Conservation (phyloP, 2,329 filamentous ascomycete genomes). For the Teratosphaeriaceae sp. region DNA sequence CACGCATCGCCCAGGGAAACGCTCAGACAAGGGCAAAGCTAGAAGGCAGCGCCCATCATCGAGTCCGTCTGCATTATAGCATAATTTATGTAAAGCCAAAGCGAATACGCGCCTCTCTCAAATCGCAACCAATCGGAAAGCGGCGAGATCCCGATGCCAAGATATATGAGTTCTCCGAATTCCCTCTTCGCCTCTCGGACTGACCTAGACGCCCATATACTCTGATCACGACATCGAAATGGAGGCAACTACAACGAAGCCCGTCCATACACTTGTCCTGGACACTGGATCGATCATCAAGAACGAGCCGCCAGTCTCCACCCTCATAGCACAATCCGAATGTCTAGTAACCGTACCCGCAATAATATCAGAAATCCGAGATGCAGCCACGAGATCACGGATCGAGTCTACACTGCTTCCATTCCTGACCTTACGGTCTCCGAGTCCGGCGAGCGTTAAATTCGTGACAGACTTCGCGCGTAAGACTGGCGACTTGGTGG, state of each 20-base stretch:
- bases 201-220: slow-evolving; percentile 16
- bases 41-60: too few relatives aligned
- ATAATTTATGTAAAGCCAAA: too few relatives aligned
- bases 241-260: slow-evolving; percentile 45
- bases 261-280: slow-evolving; percentile 75
- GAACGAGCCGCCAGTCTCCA: slow-evolving; percentile 80
- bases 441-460: slow-evolving; percentile 68
- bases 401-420: slow-evolving; percentile 80
- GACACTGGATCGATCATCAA: slow-evolving; percentile 92
- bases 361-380: slow-evolving; percentile 80
- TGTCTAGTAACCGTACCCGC: slow-evolving; percentile 75
- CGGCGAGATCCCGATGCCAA: too few relatives aligned
- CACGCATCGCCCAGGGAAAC: too few relatives aligned
- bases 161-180: not conserved
- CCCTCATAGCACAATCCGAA: slow-evolving; percentile 70
- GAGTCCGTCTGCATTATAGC: too few relatives aligned
- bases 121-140: too few relatives aligned
- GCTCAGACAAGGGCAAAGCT: too few relatives aligned
- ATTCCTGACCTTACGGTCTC: slow-evolving; percentile 72
- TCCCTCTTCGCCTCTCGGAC: slow-evolving; percentile 13
- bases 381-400: slow-evolving; percentile 70
- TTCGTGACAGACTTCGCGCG: slow-evolving; percentile 79
- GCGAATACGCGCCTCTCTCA: too few relatives aligned
- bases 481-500: slow-evolving; percentile 80
- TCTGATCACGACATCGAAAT: not conserved